Conservation (phyloP, 2,329 filamentous ascomycete species). For the Podosphaera leucotricha region DNA sequence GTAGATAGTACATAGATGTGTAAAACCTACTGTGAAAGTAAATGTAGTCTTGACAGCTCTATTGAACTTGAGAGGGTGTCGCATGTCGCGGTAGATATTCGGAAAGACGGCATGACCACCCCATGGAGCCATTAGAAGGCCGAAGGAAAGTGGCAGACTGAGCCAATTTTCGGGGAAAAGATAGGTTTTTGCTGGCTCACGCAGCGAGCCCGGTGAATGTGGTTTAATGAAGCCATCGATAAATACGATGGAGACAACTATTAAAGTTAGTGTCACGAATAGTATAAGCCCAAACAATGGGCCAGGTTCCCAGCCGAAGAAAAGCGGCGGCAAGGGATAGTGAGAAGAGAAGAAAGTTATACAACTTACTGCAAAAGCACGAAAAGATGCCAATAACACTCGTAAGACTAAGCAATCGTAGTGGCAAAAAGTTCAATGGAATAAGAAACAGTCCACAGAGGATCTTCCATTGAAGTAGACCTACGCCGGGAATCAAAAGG, state of each 20-base stretch:
- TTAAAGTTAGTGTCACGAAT: conserved; percentile 1
- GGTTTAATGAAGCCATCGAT: conserved; percentile 72
- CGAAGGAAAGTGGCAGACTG: conserved; percentile 69
- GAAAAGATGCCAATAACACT: conserved; percentile 82
- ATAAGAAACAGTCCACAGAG: conserved; percentile 57
- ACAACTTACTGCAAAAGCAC: conserved; percentile 60
- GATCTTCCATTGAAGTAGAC: conserved; percentile 58
- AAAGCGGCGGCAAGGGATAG: not conserved
- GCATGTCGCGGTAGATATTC: conserved; percentile 59
- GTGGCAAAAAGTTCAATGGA: conserved; percentile 62
- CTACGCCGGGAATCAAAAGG: conserved; percentile 49
- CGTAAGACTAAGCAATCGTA: conserved; percentile 68
- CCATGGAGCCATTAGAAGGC: conserved; percentile 68
- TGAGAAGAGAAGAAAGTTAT: not conserved
- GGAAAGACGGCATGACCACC: conserved; percentile 49
- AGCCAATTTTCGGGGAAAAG: conserved; percentile 66
- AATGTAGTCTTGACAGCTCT: conserved; percentile 59
- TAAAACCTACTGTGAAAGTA: conserved; percentile 45
- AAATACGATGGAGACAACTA: conserved; percentile 66
- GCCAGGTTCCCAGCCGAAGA: too few species aligned
- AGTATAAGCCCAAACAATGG: too few species aligned
- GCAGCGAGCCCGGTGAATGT: conserved; percentile 56
- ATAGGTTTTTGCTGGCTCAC: conserved; percentile 56
- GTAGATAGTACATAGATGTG: not conserved
- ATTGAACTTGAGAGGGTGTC: conserved; percentile 46